phyloP scores from a whole-genome alignment of 805 yeast genomes.

The Sungouiella blattae region DNA sequence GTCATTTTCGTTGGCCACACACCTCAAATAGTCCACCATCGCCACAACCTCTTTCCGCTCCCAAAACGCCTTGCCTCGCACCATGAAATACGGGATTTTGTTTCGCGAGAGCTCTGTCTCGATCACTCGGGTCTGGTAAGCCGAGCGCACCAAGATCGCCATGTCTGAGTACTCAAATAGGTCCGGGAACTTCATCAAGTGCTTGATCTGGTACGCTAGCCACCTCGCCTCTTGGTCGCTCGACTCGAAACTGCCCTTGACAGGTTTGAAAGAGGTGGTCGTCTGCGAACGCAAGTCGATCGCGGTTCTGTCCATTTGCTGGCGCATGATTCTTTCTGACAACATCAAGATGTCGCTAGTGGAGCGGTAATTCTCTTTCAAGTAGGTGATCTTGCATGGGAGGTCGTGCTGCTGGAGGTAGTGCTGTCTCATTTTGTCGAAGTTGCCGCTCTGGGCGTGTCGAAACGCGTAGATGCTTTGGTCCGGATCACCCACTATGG shows the following conservation, averaged over 20 bases:
- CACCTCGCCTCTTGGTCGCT: constrained; percentile 55
- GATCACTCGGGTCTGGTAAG: constrained; percentile 55
- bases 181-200: constrained; percentile 42
- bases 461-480: constrained; percentile 91
- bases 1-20: constrained; percentile 57
- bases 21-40: constrained; percentile 62
- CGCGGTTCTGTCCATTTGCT: constrained; percentile 46
- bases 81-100: constrained; percentile 61
- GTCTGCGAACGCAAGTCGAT: constrained; percentile 48
- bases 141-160: constrained; percentile 67
- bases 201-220: constrained; percentile 53
- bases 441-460: constrained; percentile 70
- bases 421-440: constrained; percentile 48
- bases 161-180: constrained; percentile 56
- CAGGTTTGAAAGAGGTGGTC: constrained; percentile 43
- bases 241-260: constrained; percentile 36
- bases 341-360: constrained; percentile 59
- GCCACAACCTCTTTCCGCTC: constrained; percentile 64
- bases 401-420: constrained; percentile 23
- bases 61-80: constrained; percentile 80
- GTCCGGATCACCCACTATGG: constrained; percentile 96
- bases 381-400: constrained; percentile 31
- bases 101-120: constrained; percentile 58
- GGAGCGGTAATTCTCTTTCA: constrained; percentile 79
- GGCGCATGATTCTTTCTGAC: constrained; percentile 64